These are phyloP conservation scores for Corchorus capsularis DNA, from an alignment of 345 rosid genomes.

Conservation along the genomic window DNA sequence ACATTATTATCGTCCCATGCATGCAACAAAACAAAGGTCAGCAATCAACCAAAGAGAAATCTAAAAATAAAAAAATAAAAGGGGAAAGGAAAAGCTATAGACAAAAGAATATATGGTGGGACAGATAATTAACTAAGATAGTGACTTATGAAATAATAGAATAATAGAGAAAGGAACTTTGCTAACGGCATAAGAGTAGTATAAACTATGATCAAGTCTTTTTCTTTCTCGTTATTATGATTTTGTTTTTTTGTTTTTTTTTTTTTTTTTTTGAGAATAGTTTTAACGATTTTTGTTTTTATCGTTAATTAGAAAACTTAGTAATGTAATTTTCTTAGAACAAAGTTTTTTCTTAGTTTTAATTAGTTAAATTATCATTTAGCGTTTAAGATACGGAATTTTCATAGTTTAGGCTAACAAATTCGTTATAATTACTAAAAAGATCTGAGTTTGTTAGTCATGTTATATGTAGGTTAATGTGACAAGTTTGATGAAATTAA, in stretches of 20 bases:
- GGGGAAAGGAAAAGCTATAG: neutral
- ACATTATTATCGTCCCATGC: neutral
- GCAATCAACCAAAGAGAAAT: slow-evolving; percentile 11
- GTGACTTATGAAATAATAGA: neutral
- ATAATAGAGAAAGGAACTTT: too few species aligned
- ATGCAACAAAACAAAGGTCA: slow-evolving; percentile 32
- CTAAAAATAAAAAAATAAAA: neutral
- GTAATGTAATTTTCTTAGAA: slow-evolving; percentile 4
- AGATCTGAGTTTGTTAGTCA: neutral
- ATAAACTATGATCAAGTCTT: slow-evolving; percentile 5
- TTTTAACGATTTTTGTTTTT: neutral
- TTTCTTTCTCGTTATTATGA: slow-evolving; percentile 18
- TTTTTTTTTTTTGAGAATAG: too few species aligned
- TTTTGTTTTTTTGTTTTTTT: too few species aligned
- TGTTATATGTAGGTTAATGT: neutral
- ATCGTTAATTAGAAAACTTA: neutral
- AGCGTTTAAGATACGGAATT: neutral
- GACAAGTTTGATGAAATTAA: slow-evolving; percentile 3
- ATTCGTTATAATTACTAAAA: neutral
- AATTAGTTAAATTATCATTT: neutral
- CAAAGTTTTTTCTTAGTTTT: neutral
- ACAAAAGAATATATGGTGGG: slow-evolving; percentile 28
- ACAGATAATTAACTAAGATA: neutral
- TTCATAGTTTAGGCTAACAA: neutral
- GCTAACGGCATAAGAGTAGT: neutral